Conservation (phyloP, 345 rosid genomes). For the Aquilaria sinensis region DNA sequence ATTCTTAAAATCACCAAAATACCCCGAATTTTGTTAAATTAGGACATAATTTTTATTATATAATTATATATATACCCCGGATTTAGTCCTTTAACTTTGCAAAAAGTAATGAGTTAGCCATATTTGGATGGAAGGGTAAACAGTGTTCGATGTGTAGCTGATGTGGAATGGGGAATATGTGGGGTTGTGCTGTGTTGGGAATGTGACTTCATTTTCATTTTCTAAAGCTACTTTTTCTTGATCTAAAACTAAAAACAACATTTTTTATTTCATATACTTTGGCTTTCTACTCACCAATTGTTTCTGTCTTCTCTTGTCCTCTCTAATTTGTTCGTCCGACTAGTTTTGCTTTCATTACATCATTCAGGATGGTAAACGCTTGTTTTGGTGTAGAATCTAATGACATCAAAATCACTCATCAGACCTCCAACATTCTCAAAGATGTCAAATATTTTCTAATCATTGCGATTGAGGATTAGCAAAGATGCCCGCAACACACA, state of each 20-base stretch:
- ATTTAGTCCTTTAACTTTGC: too few species aligned
- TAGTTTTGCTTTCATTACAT: slow-evolving; percentile 79
- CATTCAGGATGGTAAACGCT: slow-evolving; percentile 86
- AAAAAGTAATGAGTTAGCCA: too few species aligned
- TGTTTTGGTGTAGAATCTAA: slow-evolving; percentile 56
- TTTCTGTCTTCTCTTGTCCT: slow-evolving; percentile 70
- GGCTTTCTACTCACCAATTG: slow-evolving; percentile 76
- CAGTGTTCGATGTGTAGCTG: too few species aligned
- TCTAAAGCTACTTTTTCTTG: slow-evolving; percentile 39
- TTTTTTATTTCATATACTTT: slow-evolving; percentile 71
- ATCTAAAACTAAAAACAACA: slow-evolving; percentile 68
- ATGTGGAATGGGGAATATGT: too few species aligned
- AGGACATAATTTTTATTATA: too few species aligned
- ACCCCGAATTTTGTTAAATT: too few species aligned
- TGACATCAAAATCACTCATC: slow-evolving; percentile 53
- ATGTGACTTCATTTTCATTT: slow-evolving; percentile 40
- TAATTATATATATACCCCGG: too few species aligned
- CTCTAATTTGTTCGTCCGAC: slow-evolving; percentile 76
- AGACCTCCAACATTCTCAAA: slow-evolving; percentile 70
- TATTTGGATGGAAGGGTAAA: too few species aligned
- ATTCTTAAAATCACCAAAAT: too few species aligned
- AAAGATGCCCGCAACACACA: slow-evolving; percentile 56
- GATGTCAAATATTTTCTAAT: slow-evolving; percentile 60
- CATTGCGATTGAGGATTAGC: slow-evolving; percentile 64
- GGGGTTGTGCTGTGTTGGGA: too few species aligned